phyloP scores from a whole-genome alignment of 2,329 filamentous ascomycete genomes.

The Talaromyces sp. region DNA sequence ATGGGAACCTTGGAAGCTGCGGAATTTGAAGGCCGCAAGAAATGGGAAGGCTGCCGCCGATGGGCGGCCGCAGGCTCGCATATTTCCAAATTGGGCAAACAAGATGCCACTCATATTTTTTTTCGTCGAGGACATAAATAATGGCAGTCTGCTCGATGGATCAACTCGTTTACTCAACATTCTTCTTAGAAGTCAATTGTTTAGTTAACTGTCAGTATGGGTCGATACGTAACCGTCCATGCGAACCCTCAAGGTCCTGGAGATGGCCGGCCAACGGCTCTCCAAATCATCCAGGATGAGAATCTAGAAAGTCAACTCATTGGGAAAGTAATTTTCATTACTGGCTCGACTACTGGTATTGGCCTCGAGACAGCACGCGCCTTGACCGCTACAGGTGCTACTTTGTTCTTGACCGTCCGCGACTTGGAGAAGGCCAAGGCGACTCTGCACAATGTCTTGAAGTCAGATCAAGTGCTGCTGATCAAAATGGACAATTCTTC shows the following conservation, averaged over 20 bases:
- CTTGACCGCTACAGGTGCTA: slow-evolving; percentile 43
- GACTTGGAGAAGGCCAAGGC: slow-evolving; percentile 37
- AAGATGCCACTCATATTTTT: not conserved
- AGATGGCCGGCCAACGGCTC: slow-evolving; percentile 23
- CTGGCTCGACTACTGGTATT: slow-evolving; percentile 42
- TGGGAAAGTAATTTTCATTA: slow-evolving; percentile 40
- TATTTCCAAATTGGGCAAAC: not conserved
- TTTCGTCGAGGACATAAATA: not conserved
- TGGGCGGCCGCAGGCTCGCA: not conserved
- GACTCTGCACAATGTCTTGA: slow-evolving; percentile 2
- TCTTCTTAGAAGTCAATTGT: not conserved
- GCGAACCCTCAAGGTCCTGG: slow-evolving; percentile 20
- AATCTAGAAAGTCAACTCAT: slow-evolving; percentile 16
- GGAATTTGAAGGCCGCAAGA: not conserved
- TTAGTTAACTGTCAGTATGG: not conserved
- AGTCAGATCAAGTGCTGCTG: slow-evolving; percentile 30
- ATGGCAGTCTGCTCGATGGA: too few relatives aligned
- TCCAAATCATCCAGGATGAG: slow-evolving; percentile 24
- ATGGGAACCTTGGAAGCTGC: not conserved
- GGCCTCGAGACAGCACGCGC: slow-evolving; percentile 44
- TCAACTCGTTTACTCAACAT: not conserved
- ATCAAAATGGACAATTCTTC: slow-evolving; percentile 29
- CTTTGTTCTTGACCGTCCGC: slow-evolving; percentile 42
- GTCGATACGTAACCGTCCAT: slow-evolving; percentile 23
- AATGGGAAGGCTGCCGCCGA: not conserved